These are phyloP conservation scores for Mycena albidolilacea DNA, from an alignment of 768 basidiomycete species.

Conservation along the genomic window DNA sequence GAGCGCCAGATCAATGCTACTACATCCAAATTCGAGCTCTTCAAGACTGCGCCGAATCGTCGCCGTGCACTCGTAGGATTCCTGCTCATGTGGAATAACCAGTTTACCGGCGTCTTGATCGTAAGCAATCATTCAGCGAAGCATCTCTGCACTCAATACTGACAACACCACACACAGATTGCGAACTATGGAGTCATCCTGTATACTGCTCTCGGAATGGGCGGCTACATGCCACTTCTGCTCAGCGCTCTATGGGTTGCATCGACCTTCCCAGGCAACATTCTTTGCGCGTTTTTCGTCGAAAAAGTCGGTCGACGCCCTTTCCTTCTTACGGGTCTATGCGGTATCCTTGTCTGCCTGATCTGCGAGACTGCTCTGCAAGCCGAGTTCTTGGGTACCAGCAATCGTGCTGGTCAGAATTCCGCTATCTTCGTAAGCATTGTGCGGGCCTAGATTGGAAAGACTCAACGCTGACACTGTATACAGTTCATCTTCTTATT, in stretches of 20 bases:
- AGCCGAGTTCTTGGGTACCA: constrained; percentile 11
- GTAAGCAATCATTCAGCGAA: constrained; percentile 13
- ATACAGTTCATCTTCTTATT: constrained; percentile 15
- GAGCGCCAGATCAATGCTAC: constrained; percentile 8
- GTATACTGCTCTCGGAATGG: constrained; percentile 10
- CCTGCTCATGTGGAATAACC: constrained; percentile 14
- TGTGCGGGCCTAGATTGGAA: constrained; percentile 12
- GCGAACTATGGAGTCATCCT: constrained; percentile 14
- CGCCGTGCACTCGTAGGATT: constrained; percentile 13
- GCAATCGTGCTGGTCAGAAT: constrained; percentile 14
- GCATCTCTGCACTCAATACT: constrained; percentile 13
- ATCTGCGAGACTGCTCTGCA: constrained; percentile 15
- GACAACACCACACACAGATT: constrained; percentile 14
- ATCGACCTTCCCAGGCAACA: constrained; percentile 12
- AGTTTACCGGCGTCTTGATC: constrained; percentile 10
- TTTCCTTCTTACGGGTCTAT: constrained; percentile 15
- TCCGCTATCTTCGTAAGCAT: constrained; percentile 13
- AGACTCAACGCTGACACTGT: constrained; percentile 15
- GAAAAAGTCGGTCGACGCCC: constrained; percentile 14
- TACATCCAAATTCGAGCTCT: constrained; percentile 14
- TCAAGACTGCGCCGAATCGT: constrained; percentile 12
- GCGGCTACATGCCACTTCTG: constrained; percentile 14
- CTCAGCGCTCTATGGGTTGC: constrained; percentile 12
- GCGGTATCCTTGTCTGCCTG: constrained; percentile 9
- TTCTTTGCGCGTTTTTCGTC: constrained; percentile 15